Percentiles rank a stretch among this genome's conserved stretches.
phyloP scores from a whole-genome alignment of 352 stramenopile species.

The Phytophthora meadii region DNA sequence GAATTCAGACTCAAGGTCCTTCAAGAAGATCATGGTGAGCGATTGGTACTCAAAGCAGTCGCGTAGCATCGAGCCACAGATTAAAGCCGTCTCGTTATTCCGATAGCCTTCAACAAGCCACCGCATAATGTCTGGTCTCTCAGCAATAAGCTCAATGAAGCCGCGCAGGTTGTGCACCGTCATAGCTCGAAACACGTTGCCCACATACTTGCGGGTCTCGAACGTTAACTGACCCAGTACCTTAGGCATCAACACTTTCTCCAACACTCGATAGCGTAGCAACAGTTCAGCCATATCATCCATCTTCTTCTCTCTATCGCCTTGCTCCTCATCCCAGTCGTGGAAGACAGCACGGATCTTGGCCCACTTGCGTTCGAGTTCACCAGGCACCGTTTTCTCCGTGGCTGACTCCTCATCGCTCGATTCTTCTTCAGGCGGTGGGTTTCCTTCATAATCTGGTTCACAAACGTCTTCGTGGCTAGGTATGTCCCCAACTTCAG shows the following conservation, averaged over 20 bases:
- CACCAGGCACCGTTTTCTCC: conserved; percentile 73
- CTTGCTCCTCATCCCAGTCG: conserved; percentile 74
- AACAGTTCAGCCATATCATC: conserved; percentile 80
- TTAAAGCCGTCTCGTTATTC: conserved; percentile 75
- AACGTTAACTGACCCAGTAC: conserved; percentile 79
- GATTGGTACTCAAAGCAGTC: conserved; percentile 79
- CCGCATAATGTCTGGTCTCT: conserved; percentile 72
- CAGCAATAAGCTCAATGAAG: conserved; percentile 67
- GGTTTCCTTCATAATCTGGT: conserved; percentile 34
- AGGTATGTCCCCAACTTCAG: conserved; percentile 39
- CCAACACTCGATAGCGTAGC: conserved; percentile 72
- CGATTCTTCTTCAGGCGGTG: conserved; percentile 53
- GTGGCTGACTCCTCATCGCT: conserved; percentile 61
- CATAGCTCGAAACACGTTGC: conserved; percentile 79
- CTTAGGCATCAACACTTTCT: conserved; percentile 78
- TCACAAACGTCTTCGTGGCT: conserved; percentile 21
- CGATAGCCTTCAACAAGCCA: conserved; percentile 81
- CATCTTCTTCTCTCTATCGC: conserved; percentile 81
- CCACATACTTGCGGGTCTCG: conserved; percentile 85
- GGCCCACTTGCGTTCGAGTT: conserved; percentile 76
- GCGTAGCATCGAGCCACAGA: conserved; percentile 82
- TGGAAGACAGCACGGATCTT: conserved; percentile 83
- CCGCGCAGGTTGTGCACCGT: conserved; percentile 72
- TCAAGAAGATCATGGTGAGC: conserved; percentile 68
- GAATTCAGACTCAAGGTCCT: conserved; percentile 67